Base-by-base conservation (phyloP, 495 filamentous ascomycete species). In the Penicillium simplicissimum region DNA sequence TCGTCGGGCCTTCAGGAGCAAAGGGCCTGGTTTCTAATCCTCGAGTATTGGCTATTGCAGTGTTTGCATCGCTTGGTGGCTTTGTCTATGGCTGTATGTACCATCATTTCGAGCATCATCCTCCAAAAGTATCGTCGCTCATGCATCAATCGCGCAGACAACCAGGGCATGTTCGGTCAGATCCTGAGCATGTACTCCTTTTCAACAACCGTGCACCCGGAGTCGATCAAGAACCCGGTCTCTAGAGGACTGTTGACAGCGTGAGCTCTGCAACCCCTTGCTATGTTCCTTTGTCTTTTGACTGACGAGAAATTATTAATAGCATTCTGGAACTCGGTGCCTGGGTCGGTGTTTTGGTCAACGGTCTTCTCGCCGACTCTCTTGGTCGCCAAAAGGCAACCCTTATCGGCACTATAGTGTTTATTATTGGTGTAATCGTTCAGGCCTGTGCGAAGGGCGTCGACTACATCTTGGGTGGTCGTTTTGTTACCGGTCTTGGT, bases 271-370 rank as follows among this genome's bases (percentile, higher is more conserved):
- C 45, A 14, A 11, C 31, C 21, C 21, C 45, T 25, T 49, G 10
- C 13, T 14, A 3, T 49, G 25, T 21, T n/a, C 31, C 77, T 8
- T 28, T 49, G 10, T n/a, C 13, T 49, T 9, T 19, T 4, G 8
- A 28, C 45, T 49, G 21, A 49, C 21, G n/a, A 15, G 79, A 88
- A 84, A 70, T 92, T 37, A 70, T 92, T 37, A 90, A 88, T 1
- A 82, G 90, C 1, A 92, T 94, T 70, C 84, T 94, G 65, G 90
- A 93, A 67, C 84, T 96, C 4, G 91, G 91, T 64, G 91, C 90
- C 45, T 93, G 90, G 90, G 62, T 93, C 17, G 91, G 91, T 25
- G 87, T 88, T 0, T 77, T 94, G 31, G 79, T 87, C 52, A 90
- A 87, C 40, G 90, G 90, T 21, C 89, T 91, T 71, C 71, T 94